phyloP scores from a whole-genome alignment of 257 asterid genomes.

The Capsicum baccatum region DNA sequence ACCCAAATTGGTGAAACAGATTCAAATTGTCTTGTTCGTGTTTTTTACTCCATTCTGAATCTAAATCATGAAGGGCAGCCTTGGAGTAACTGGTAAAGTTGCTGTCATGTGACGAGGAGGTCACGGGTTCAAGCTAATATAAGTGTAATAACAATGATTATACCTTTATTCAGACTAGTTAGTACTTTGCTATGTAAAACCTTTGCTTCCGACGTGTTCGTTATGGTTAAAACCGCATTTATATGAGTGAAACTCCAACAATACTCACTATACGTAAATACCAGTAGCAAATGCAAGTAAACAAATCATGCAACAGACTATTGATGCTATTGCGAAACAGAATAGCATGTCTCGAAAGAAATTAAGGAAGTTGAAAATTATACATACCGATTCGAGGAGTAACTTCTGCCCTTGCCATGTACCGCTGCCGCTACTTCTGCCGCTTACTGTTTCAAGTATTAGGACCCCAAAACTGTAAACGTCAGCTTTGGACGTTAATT shows the following conservation, averaged over 20 bases:
- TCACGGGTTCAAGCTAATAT: neutral
- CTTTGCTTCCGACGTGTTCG: constrained; percentile 16
- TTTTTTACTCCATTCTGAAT: neutral
- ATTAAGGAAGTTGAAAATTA: constrained; percentile 1
- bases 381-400: constrained; percentile 81
- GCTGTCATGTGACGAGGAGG: too few relatives aligned
- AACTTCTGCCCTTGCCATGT: constrained; percentile 66
- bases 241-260: neutral
- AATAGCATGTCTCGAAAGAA: constrained; percentile 7
- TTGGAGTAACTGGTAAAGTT: too few relatives aligned
- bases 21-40: neutral
- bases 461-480: constrained; percentile 90
- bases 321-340: neutral
- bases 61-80: neutral
- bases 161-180: neutral
- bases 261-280: neutral
- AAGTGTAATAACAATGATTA: neutral
- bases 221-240: neutral
- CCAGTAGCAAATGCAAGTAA: constrained; percentile 6
- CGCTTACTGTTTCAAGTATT: constrained; percentile 78
- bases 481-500: constrained; percentile 86
- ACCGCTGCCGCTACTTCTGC: constrained; percentile 64
- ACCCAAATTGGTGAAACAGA: neutral
- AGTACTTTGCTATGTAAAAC: neutral
- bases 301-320: constrained; percentile 7